Evolutionary conservation across 352 stramenopile genomes (phyloP).

Genomic region (Salisapilia sapeloensis): DNA sequence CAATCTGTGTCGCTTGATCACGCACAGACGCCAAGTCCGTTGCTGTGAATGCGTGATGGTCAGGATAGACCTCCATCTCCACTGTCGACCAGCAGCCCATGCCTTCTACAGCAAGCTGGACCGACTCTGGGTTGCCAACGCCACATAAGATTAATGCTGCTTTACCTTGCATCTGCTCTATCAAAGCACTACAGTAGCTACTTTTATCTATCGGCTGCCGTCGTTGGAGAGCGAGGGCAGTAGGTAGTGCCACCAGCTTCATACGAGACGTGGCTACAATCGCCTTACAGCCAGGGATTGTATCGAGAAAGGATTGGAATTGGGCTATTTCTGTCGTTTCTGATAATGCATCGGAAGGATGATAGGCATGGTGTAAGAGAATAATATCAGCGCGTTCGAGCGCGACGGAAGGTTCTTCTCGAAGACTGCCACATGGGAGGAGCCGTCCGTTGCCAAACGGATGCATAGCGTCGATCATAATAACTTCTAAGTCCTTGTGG

Average conservation of each 20-base stretch:
- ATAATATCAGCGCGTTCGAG: conserved; percentile 29
- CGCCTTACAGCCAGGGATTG: neutral
- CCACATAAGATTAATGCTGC: conserved; percentile 28
- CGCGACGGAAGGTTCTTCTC: conserved; percentile 21
- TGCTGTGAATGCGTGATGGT: conserved; percentile 32
- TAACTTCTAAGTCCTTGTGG: conserved; percentile 38
- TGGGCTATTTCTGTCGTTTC: neutral
- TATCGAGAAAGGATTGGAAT: neutral
- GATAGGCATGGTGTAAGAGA: conserved; percentile 36
- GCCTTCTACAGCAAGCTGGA: conserved; percentile 17
- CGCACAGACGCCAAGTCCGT: conserved; percentile 16
- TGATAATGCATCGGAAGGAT: conserved; percentile 1
- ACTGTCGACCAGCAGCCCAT: conserved; percentile 12
- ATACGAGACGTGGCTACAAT: conserved; percentile 37
- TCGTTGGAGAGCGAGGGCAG: neutral
- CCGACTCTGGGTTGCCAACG: conserved; percentile 48
- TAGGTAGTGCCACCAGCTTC: conserved; percentile 12
- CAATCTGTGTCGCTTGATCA: conserved; percentile 3
- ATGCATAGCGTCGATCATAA: conserved; percentile 52
- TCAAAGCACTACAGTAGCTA: neutral
- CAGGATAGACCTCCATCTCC: conserved; percentile 27
- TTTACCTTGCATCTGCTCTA: conserved; percentile 5
- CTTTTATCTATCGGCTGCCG: neutral
- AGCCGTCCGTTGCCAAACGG: conserved; percentile 45
- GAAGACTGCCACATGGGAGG: conserved; percentile 32